Evolutionary conservation across 805 yeast species (phyloP).

Genomic region (Priceomyces fermenticarens): DNA sequence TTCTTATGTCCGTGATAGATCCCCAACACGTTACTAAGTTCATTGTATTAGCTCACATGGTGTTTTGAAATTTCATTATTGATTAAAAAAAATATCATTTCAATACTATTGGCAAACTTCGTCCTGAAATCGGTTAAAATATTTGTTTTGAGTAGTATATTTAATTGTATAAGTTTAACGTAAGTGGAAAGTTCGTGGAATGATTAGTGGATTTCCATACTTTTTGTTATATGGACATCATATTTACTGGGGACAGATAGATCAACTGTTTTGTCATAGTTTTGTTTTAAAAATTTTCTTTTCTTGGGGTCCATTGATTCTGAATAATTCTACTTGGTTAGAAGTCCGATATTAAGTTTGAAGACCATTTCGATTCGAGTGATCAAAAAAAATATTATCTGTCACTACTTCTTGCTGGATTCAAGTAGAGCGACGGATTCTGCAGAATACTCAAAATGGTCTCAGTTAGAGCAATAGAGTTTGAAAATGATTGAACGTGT

Average conservation of each 20-base stretch:
- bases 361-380: too few relatives aligned
- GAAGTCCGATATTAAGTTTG: too few relatives aligned
- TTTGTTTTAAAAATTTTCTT: too few relatives aligned
- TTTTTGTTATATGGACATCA: not conserved
- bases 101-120: not conserved
- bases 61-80: conserved; percentile 1
- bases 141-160: conserved; percentile 9
- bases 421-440: conserved; percentile 33
- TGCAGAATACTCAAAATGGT: too few relatives aligned
- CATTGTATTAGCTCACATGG: too few relatives aligned
- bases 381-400: conserved; percentile 54
- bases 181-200: conserved; percentile 8
- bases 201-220: conserved; percentile 7
- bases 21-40: conserved; percentile 66
- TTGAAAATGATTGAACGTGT: too few relatives aligned
- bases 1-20: conserved; percentile 52
- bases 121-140: conserved; percentile 2
- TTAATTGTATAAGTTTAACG: conserved; percentile 8
- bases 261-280: too few relatives aligned
- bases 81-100: too few relatives aligned
- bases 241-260: too few relatives aligned
- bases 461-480: too few relatives aligned
- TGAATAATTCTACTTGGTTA: too few relatives aligned
- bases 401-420: conserved; percentile 98
- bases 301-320: too few relatives aligned